A percentile compares a stretch with the other conserved stretches of the same genome.
Evolutionary conservation across 139 green algal genomes (phyloP).

Genomic region (Astrephomene gubernaculifera): DNA sequence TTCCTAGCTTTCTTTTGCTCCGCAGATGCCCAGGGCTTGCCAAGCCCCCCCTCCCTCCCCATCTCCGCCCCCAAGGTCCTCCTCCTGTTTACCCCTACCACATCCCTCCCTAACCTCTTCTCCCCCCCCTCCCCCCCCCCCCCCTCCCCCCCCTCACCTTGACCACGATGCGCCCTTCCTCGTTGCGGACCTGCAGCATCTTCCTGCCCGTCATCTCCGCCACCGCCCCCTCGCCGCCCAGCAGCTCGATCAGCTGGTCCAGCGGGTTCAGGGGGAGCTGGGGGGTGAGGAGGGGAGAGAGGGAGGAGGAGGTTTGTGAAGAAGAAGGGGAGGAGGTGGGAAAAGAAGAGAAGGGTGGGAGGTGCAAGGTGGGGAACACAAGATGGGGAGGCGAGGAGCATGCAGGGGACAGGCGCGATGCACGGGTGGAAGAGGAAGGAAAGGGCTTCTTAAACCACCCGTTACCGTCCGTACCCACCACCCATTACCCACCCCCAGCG

Average conservation of each 20-base stretch:
- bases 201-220: constrained; percentile 82
- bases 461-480: too few species aligned
- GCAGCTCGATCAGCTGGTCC: constrained; percentile 75
- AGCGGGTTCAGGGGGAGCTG: constrained; percentile 73
- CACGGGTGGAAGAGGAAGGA: too few species aligned
- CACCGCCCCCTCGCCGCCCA: constrained; percentile 69
- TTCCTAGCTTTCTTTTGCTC: too few species aligned
- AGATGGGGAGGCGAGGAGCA: too few species aligned
- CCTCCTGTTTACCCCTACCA: not conserved
- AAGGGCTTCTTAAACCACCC: too few species aligned
- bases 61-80: not conserved
- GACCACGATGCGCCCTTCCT: constrained; percentile 52
- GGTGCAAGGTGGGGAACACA: too few species aligned
- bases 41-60: not conserved
- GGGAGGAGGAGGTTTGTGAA: too few species aligned
- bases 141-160: constrained; percentile 46
- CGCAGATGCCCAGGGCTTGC: too few species aligned
- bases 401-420: too few species aligned
- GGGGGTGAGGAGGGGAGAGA: not conserved
- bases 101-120: not conserved
- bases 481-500: too few species aligned
- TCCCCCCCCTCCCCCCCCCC: not conserved
- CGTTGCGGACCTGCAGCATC: constrained; percentile 58
- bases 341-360: too few species aligned
- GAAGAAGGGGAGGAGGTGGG: too few species aligned